Evolutionary conservation across 768 basidiomycete species (phyloP).

Genomic region (Amanita molliuscula): DNA sequence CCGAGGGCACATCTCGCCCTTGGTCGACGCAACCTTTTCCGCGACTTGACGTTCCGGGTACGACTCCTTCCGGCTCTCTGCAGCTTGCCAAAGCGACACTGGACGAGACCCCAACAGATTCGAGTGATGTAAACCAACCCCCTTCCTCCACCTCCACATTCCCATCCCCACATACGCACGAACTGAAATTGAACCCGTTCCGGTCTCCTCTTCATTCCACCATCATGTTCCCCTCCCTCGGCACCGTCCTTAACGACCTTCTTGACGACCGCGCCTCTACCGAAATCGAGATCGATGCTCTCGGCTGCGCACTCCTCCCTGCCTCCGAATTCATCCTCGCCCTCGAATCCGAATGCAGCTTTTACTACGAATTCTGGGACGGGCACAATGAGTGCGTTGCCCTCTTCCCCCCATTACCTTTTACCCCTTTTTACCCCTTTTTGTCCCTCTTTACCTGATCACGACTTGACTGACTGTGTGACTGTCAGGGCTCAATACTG

Average conservation of each 20-base stretch:
- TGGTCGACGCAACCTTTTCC: not conserved
- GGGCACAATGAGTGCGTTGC: not conserved
- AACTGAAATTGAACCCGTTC: not conserved
- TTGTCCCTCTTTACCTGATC: not conserved
- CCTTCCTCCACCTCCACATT: too few species aligned
- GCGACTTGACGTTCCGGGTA: not conserved
- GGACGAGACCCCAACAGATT: not conserved
- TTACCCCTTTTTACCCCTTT: too few species aligned
- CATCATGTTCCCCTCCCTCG: not conserved
- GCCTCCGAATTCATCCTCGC: not conserved
- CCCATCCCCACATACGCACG: not conserved
- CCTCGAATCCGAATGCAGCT: slow-evolving; percentile 1
- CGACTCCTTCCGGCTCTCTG: not conserved
- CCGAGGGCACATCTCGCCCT: not conserved
- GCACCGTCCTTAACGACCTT: not conserved
- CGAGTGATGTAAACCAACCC: not conserved
- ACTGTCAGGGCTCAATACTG: not conserved
- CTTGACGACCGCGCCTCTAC: not conserved
- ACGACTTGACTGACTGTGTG: not conserved
- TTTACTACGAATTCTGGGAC: slow-evolving; percentile 5
- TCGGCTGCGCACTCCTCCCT: not conserved
- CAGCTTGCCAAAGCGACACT: not conserved
- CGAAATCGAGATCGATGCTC: not conserved
- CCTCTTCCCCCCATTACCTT: too few species aligned
- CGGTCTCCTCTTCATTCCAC: not conserved